Conservation (phyloP, 345 rosid species). For the Eucalyptus tenuipes region DNA sequence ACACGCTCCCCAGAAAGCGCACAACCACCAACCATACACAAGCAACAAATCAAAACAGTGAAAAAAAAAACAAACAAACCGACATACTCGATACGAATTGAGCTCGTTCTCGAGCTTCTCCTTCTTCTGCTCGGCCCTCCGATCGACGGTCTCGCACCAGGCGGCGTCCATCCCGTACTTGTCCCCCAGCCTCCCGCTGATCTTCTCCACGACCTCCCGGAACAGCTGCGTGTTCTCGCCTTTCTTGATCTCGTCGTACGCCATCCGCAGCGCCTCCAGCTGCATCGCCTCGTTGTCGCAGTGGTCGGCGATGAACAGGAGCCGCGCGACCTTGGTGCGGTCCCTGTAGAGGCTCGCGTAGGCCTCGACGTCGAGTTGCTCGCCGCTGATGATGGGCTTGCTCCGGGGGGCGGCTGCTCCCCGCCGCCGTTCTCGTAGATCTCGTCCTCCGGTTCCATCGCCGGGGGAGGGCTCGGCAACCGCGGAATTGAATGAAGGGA, state of each 20-base stretch:
- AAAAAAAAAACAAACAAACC: neutral
- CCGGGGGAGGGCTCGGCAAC: neutral
- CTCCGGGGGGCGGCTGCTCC: constrained; percentile 25
- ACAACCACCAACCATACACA: neutral
- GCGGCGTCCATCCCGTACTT: constrained; percentile 42
- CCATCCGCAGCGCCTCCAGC: constrained; percentile 74
- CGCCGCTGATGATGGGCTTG: constrained; percentile 68
- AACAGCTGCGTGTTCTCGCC: constrained; percentile 91
- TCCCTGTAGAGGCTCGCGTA: constrained; percentile 82
- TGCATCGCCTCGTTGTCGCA: constrained; percentile 59
- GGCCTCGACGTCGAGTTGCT: constrained; percentile 87
- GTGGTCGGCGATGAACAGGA: constrained; percentile 68
- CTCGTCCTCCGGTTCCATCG: constrained; percentile 79
- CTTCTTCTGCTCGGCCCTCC: constrained; percentile 77
- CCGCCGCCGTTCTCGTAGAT: constrained; percentile 41
- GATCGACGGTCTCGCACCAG: constrained; percentile 75
- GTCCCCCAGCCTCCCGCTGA: constrained; percentile 59
- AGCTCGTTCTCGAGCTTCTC: constrained; percentile 88
- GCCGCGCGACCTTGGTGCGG: constrained; percentile 79
- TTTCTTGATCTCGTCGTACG: constrained; percentile 85
- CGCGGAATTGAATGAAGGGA: neutral
- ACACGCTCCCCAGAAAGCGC: neutral
- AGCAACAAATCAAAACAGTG: neutral
- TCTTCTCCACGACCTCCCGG: constrained; percentile 65
- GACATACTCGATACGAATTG: constrained; percentile 72